Base-by-base conservation (phyloP, 352 stramenopile species). In the Plasmopara viticola region DNA sequence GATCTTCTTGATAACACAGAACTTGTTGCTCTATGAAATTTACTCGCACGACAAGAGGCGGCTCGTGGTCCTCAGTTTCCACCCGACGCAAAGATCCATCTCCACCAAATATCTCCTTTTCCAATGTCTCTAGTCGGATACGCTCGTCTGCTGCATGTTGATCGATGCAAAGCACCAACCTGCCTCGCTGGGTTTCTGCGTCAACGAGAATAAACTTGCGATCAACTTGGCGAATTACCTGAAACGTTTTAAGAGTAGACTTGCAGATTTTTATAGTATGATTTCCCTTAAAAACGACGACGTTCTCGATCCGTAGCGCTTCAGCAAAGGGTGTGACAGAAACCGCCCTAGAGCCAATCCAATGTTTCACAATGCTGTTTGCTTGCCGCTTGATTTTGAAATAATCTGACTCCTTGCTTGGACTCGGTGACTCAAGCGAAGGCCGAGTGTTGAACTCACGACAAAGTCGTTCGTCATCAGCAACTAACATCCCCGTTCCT, bases 81-180 rank as follows among this genome's bases (percentile, higher is more conserved):
- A 96, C 60, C 18, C 79, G 72, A 29, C 65, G 60, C 4, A 78
- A 43, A 49, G 77, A 57, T n/a, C 83, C 67, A 48, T 75, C 44
- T 9, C 47, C 34, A 37, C 78, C 72, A 66, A 93, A 90, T 43
- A 90, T 58, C 14, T 74, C 55, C 0, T 62, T 48, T 44, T 97
- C 90, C 2, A 97, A 55, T 5, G 76, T 73, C 52, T 97, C 90
- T 6, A 97, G 64, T 5, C 72, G 72, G 6, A 97, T 68, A 4
- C 90, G 75, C 44, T 97, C 90, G 44, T 97, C 87, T 20, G 87
- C 90, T 31, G 90, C 90, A 49, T 97, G 90, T 51, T 97, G 90
- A 25, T 97, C 90, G 17, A 97, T 86, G 15, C 84, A 94, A 40
- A 94, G 38, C 4, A 91, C 45, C 29, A 92, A 41, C 9, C 51